Evolutionary conservation across 495 filamentous ascomycete genomes (phyloP), one percentile per base, ranked within the genome.

Genomic region (Halenospora varia): DNA sequence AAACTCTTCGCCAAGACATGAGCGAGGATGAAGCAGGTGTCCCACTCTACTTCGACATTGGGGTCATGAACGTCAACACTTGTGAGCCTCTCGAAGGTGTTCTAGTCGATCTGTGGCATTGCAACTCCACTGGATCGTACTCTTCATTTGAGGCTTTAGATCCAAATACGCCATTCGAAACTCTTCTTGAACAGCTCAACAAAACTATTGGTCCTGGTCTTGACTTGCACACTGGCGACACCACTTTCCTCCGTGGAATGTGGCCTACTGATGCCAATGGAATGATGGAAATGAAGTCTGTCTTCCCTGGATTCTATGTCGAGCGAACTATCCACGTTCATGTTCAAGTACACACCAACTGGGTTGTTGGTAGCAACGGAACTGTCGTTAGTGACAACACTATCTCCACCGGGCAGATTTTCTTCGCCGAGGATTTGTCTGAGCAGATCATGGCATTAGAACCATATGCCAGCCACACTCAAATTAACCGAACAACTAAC

Each of bases 221-320:
- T 25, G 60, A 58, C 23, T 20, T 62, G 2, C 60, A 55, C 39
- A 61, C 53, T 9, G 58, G 49, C 19, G 26, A 52, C 29, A 42
- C 53, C 1, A 60, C 51, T 45, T 55, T 51, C 46, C 51, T 55
- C 8, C 49, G 61, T 51, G 64, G 64, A 39, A 66, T 54, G 45
- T 62, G 56, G 57, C 53, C 53, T 3, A 56, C 48, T 42, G 29
- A 52, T 24, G 40, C 55, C 9, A 26, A 53, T 19, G 51, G 51
- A 1, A 42, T 53, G 29, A 42, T 53, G 51, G 51, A 53, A 44
- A 53, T 53, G 51, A 53, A 53, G 39, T 42, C 51, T 20, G 48
- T 51, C 40, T 51, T 61, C 44, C 58, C 58, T 3, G 58, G 58
- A 19, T 61, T 61, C 45, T 61, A 61, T 19, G 44, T 56, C 23